These are phyloP conservation scores for Monilinia fructigena DNA, from an alignment of 2,329 filamentous ascomycete species.

Conservation along the genomic window DNA sequence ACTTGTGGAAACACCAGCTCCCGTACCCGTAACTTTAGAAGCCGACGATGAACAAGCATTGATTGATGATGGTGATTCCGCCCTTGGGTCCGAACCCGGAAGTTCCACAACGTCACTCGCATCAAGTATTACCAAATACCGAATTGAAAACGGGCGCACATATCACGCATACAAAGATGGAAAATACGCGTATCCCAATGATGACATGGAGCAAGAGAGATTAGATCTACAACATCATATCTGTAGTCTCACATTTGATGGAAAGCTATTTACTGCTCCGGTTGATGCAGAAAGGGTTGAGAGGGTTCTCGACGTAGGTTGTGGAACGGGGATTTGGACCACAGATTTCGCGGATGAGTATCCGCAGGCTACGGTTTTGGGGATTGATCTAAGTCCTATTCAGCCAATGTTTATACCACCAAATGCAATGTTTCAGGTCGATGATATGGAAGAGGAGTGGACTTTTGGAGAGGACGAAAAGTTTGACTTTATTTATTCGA, in stretches of 20 bases:
- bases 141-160: conserved; percentile 43
- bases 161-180: conserved; percentile 41
- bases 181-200: conserved; percentile 49
- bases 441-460: conserved; percentile 59
- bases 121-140: conserved; percentile 42
- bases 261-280: conserved; percentile 3
- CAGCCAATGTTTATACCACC: conserved; percentile 50
- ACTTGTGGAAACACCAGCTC: background rate
- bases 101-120: conserved; percentile 27
- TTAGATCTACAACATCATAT: conserved; percentile 31
- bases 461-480: conserved; percentile 41
- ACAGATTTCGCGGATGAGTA: conserved; percentile 21
- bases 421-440: conserved; percentile 56
- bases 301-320: conserved; percentile 19
- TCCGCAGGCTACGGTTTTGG: conserved; percentile 16
- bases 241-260: conserved; percentile 13
- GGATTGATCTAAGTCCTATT: conserved; percentile 32
- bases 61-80: conserved; percentile 8
- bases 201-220: conserved; percentile 58
- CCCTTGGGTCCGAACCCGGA: conserved; percentile 12
- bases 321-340: conserved; percentile 21
- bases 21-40: conserved; percentile 13
- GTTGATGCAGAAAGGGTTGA: background rate
- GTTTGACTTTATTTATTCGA: conserved; percentile 29
- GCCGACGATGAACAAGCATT: conserved; percentile 7